These are phyloP conservation scores for Vigna mungo DNA, from an alignment of 306 rosid species.

Conservation along the genomic window DNA sequence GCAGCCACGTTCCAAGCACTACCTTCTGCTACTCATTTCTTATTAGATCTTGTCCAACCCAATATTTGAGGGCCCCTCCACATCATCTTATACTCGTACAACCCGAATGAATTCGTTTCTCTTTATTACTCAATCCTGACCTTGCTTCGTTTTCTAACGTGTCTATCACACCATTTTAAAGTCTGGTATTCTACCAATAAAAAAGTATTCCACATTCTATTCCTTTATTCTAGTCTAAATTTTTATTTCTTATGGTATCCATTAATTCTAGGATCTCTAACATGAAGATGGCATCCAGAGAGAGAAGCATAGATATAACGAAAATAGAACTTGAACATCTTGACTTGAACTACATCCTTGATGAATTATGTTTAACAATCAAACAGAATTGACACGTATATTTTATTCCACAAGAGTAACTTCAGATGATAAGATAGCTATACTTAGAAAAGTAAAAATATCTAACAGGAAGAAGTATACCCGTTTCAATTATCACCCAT, in stretches of 20 bases:
- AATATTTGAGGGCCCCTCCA: not conserved
- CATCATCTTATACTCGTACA: not conserved
- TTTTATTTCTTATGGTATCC: not conserved
- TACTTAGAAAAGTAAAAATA: no score
- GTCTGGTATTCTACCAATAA: not conserved
- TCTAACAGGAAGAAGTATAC: no score
- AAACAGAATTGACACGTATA: no score
- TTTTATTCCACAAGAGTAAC: no score
- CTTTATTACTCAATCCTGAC: not conserved
- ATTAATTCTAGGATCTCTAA: no score
- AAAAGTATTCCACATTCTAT: no score
- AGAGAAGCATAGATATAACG: not conserved
- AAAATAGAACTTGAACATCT: no score
- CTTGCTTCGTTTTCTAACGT: not conserved
- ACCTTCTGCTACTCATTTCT: not conserved
- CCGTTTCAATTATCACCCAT: not conserved
- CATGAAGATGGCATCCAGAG: no score
- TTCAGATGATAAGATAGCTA: not conserved
- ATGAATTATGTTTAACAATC: no score
- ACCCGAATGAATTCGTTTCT: not conserved
- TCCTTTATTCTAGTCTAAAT: no score
- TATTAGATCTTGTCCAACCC: constrained; percentile 3
- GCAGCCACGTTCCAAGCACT: constrained; percentile 19
- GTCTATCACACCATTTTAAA: not conserved
- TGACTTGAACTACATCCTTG: no score